These are phyloP conservation scores for Nemania sp. DNA, from an alignment of 2,329 filamentous ascomycete species.

Conservation along the genomic window DNA sequence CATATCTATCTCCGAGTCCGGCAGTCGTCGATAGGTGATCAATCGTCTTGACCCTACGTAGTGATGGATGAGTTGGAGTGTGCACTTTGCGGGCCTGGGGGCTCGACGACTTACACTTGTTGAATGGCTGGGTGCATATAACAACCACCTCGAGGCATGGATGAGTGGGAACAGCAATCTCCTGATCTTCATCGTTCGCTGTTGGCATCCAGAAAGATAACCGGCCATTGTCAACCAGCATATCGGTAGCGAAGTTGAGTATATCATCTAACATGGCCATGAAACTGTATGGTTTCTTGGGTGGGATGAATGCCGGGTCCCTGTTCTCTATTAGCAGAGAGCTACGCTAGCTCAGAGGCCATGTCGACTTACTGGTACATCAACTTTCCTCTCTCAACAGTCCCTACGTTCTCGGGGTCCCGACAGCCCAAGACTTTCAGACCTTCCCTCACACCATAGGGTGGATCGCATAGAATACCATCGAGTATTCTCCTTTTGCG, in stretches of 20 bases:
- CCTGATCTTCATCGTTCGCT: constrained; percentile 75
- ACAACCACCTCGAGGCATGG: constrained; percentile 73
- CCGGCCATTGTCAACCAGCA: constrained; percentile 77
- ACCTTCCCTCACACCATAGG: constrained; percentile 93
- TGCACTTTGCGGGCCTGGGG: not conserved
- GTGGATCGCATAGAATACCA: constrained; percentile 92
- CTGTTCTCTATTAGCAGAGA: constrained; percentile 23
- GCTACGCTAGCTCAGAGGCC: not conserved
- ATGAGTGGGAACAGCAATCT: constrained; percentile 77
- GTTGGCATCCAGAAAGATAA: constrained; percentile 98
- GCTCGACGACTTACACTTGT: constrained; percentile 69
- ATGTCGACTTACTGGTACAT: constrained; percentile 65
- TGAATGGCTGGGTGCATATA: constrained; percentile 84
- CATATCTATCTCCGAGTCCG: constrained; percentile 59
- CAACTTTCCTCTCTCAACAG: constrained; percentile 70
- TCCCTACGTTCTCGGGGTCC: constrained; percentile 64
- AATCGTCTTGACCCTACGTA: constrained; percentile 79
- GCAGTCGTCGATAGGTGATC: constrained; percentile 79
- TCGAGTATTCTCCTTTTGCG: constrained; percentile 63
- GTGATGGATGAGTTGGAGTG: constrained; percentile 23
- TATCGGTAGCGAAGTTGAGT: constrained; percentile 76
- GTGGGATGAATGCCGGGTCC: constrained; percentile 53
- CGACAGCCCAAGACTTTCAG: constrained; percentile 82
- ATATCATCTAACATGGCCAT: constrained; percentile 89
- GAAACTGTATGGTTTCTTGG: constrained; percentile 92